phyloP scores from a whole-genome alignment of 805 yeast species.

The Suhomyces sp. region DNA sequence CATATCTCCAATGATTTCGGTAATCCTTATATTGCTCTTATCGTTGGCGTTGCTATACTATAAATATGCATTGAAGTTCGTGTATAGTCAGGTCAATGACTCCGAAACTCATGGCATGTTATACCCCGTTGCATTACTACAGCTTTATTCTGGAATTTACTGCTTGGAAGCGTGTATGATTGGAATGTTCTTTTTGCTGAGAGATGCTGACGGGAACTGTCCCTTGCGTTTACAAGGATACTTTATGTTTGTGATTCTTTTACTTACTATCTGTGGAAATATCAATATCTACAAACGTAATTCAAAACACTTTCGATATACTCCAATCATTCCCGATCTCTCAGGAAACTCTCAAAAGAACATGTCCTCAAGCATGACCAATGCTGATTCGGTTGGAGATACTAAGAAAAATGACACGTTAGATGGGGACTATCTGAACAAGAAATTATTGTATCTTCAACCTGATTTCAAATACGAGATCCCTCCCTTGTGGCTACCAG shows the following conservation, averaged over 20 bases:
- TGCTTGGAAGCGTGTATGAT: slow-evolving; percentile 75
- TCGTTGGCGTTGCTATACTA: slow-evolving; percentile 56
- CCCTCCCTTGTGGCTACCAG: slow-evolving; percentile 41
- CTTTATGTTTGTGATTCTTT: slow-evolving; percentile 49
- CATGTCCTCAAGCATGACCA: not conserved
- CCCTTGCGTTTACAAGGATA: slow-evolving; percentile 48
- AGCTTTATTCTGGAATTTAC: slow-evolving; percentile 76
- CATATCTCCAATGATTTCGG: slow-evolving; percentile 72
- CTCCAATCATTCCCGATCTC: slow-evolving; percentile 26
- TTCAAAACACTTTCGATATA: slow-evolving; percentile 23
- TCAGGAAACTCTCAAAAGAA: not conserved
- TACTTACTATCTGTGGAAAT: slow-evolving; percentile 58
- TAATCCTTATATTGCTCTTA: slow-evolving; percentile 58
- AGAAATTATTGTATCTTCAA: slow-evolving; percentile 30
- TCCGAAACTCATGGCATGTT: slow-evolving; percentile 68
- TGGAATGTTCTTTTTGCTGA: slow-evolving; percentile 69
- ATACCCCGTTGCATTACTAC: slow-evolving; percentile 73
- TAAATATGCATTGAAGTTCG: slow-evolving; percentile 64
- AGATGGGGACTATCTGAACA: slow-evolving; percentile 18
- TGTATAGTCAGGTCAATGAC: slow-evolving; percentile 47
- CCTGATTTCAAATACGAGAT: slow-evolving; percentile 36
- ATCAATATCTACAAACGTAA: slow-evolving; percentile 45
- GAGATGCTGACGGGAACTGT: slow-evolving; percentile 43
- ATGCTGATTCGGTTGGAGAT: not conserved
- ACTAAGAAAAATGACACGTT: not conserved